Conservation (phyloP, 2,329 filamentous ascomycete species). For the Penicillium sp. region DNA sequence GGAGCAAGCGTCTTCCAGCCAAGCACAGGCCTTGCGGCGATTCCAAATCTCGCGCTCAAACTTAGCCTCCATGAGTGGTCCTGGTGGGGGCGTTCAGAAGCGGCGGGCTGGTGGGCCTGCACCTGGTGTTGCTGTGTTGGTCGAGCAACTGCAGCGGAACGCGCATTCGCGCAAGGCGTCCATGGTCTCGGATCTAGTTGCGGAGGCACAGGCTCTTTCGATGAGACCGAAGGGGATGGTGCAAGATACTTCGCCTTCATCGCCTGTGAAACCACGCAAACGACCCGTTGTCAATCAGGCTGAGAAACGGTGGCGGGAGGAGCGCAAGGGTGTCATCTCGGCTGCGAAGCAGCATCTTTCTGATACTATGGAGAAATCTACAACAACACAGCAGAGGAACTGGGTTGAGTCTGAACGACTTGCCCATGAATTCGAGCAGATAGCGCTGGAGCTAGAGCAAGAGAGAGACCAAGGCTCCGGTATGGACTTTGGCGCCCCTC, state of each 20-base stretch:
- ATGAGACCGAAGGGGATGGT: conserved; percentile 13
- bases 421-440: conserved; percentile 42
- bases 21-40: conserved; percentile 31
- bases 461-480: conserved; percentile 16
- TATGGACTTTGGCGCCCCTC: conserved; percentile 24
- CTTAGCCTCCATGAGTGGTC: conserved; percentile 25
- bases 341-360: conserved; percentile 38
- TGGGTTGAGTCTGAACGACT: conserved; percentile 46
- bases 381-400: conserved; percentile 34
- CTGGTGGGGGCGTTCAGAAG: conserved; percentile 38
- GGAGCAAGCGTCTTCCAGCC: conserved; percentile 19
- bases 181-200: conserved; percentile 32
- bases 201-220: conserved; percentile 12
- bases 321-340: conserved; percentile 34
- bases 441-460: conserved; percentile 44
- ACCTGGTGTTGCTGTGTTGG: conserved; percentile 38
- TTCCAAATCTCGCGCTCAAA: conserved; percentile 43
- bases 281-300: conserved; percentile 43
- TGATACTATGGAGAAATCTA: conserved; percentile 38
- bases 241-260: neutral
- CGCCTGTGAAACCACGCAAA: conserved; percentile 32
- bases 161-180: conserved; percentile 37
- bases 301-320: conserved; percentile 40
- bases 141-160: conserved; percentile 39
- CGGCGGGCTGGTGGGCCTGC: conserved; percentile 27